Evolutionary conservation across 2,329 filamentous ascomycete genomes (phyloP).

Genomic region (Sarocladiaceae sp.): DNA sequence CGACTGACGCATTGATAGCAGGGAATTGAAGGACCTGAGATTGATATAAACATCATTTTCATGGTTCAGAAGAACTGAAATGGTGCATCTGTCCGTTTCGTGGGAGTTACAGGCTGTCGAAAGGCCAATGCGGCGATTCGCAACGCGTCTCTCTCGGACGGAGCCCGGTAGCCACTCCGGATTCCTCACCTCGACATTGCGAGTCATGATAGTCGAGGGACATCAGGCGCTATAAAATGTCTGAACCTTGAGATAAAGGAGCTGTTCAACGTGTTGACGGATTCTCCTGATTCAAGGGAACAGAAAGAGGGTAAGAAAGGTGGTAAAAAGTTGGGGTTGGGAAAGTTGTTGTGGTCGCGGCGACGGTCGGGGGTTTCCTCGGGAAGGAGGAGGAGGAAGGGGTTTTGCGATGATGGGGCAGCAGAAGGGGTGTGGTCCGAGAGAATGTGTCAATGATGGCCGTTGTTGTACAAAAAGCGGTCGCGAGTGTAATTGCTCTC

Average conservation of each 20-base stretch:
- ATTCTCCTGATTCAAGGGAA: conserved; percentile 40
- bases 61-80: neutral
- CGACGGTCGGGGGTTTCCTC: conserved; percentile 24
- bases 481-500: no score
- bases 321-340: conserved; percentile 27
- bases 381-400: conserved; percentile 19
- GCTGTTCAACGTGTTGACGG: conserved; percentile 18
- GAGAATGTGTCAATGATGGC: no score
- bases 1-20: neutral
- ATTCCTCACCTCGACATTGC: conserved; percentile 1
- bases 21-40: neutral
- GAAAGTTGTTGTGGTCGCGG: conserved; percentile 26
- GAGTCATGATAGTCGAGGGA: neutral
- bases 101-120: neutral
- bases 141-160: neutral
- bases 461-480: no score
- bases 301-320: conserved; percentile 64
- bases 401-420: neutral
- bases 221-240: neutral
- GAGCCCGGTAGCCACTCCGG: neutral
- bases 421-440: neutral
- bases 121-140: no score
- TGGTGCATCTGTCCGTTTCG: no score
- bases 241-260: conserved; percentile 4
- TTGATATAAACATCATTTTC: neutral